Evolutionary conservation across 352 stramenopile genomes (phyloP).

Genomic region (Phytophthora melonis): DNA sequence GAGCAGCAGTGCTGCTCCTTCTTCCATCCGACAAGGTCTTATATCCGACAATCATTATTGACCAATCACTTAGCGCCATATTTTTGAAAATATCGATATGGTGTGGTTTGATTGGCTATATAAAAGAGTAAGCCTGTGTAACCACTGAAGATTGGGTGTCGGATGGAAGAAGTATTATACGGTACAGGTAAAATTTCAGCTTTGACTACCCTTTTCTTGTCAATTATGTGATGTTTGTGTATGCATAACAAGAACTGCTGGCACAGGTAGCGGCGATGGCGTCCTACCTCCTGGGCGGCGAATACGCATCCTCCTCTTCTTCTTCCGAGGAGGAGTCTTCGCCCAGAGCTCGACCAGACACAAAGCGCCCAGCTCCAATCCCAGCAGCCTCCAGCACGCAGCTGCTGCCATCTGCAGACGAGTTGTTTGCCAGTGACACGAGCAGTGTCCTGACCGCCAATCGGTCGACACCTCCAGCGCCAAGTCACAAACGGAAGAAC

Average conservation of each 20-base stretch:
- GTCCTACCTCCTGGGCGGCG: constrained; percentile 68
- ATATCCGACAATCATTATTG: no score
- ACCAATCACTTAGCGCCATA: no score
- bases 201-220: not conserved
- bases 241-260: not conserved
- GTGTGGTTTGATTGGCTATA: no score
- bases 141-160: no score
- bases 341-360: not conserved
- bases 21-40: no score
- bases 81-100: no score
- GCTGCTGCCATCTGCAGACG: constrained; percentile 53
- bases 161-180: no score
- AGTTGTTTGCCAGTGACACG: constrained; percentile 57
- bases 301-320: constrained; percentile 61
- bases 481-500: constrained; percentile 42
- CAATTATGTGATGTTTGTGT: not conserved
- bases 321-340: constrained; percentile 42
- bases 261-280: constrained; percentile 20
- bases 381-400: not conserved
- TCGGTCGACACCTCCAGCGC: constrained; percentile 5
- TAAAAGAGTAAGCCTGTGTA: no score
- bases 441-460: constrained; percentile 31
- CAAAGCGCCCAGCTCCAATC: not conserved
- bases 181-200: not conserved
- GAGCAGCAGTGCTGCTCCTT: no score